These are phyloP conservation scores for Calonectria leucothoes DNA, from an alignment of 2,329 filamentous ascomycete genomes.

Conservation along the genomic window DNA sequence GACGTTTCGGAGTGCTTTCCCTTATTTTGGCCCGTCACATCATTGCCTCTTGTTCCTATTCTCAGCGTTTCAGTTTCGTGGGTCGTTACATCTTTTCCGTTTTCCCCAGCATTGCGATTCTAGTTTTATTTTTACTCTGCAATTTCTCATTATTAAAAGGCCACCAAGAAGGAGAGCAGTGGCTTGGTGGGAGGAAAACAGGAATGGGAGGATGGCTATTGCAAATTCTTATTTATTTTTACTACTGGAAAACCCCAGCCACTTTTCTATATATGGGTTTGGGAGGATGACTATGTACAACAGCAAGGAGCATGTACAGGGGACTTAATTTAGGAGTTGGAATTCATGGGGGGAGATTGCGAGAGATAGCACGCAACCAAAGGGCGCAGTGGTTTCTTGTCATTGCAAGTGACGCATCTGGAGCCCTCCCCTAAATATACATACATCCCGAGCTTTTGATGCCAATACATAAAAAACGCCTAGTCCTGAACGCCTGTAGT, in stretches of 20 bases:
- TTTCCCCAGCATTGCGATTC: constrained; percentile 2
- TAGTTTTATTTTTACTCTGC: neutral
- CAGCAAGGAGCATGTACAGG: constrained; percentile 31
- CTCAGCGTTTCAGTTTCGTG: constrained; percentile 30
- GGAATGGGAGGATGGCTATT: constrained; percentile 5
- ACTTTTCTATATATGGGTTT: constrained; percentile 19
- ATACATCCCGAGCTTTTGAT: constrained; percentile 35
- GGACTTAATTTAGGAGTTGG: constrained; percentile 34
- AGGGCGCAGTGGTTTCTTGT: constrained; percentile 32
- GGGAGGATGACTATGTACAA: constrained; percentile 34
- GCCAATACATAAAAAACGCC: constrained; percentile 44
- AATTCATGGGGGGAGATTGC: constrained; percentile 29
- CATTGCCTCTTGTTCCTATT: constrained; percentile 14
- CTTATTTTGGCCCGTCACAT: constrained; percentile 13
- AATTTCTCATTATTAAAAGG: constrained; percentile 1
- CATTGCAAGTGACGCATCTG: constrained; percentile 33
- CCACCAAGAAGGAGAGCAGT: neutral
- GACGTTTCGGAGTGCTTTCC: constrained; percentile 20
- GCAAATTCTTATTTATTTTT: constrained; percentile 15
- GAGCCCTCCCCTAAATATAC: constrained; percentile 20
- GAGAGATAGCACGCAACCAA: constrained; percentile 30
- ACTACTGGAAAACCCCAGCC: constrained; percentile 44
- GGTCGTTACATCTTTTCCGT: constrained; percentile 3
- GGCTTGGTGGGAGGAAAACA: constrained; percentile 6
- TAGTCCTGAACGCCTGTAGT: constrained; percentile 44